These are phyloP conservation scores for Colletotrichum shisoi DNA, from an alignment of 2,329 filamentous ascomycete genomes.

Conservation along the genomic window DNA sequence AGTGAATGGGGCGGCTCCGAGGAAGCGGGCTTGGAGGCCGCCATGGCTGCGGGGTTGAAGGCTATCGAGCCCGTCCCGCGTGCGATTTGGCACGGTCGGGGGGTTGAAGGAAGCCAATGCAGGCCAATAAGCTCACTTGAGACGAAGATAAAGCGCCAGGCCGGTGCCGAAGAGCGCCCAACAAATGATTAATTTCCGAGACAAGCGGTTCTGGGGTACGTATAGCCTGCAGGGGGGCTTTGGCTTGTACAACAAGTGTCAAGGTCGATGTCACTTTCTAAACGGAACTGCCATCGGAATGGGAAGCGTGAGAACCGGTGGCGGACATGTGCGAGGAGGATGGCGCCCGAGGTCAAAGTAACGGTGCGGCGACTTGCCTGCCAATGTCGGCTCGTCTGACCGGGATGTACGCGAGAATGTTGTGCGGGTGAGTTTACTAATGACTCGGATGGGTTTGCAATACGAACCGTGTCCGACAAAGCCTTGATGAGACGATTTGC, in stretches of 20 bases:
- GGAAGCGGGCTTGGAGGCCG: neutral
- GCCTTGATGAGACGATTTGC: neutral
- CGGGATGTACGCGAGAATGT: neutral
- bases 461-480: neutral
- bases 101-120: neutral
- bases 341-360: neutral
- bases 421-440: constrained; percentile 8
- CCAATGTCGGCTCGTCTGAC: neutral
- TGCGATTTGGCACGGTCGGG: constrained; percentile 2
- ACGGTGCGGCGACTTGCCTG: neutral
- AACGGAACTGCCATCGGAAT: neutral
- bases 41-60: constrained; percentile 1
- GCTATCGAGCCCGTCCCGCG: neutral
- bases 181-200: neutral
- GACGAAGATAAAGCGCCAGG: constrained; percentile 10
- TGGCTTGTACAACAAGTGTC: neutral
- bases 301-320: neutral
- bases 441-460: constrained; percentile 18
- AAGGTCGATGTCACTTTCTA: neutral
- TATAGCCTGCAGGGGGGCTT: neutral
- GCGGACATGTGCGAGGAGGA: too few relatives aligned
- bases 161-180: neutral
- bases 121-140: constrained; percentile 15
- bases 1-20: constrained; percentile 36
- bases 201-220: neutral